A percentile compares a stretch with the other conserved stretches of the same genome.
Conservation (phyloP, 2,329 filamentous ascomycete species). For the Colletotrichum graminicola region DNA sequence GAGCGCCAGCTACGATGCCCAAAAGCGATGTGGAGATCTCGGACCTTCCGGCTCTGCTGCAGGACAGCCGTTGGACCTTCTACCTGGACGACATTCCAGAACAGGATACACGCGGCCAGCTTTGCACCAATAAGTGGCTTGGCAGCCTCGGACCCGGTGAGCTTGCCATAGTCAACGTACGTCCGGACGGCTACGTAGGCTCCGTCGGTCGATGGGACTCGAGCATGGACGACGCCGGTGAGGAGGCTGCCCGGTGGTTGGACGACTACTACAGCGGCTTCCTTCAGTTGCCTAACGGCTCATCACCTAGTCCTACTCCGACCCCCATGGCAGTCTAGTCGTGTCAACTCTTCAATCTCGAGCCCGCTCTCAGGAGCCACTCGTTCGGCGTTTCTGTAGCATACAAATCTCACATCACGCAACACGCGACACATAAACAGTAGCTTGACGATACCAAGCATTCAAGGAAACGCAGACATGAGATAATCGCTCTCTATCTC, state of each 20-base stretch:
- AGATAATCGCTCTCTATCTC: slow-evolving; percentile 39
- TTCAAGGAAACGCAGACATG: slow-evolving; percentile 32
- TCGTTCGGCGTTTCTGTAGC: slow-evolving; percentile 21
- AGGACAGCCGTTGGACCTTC: slow-evolving; percentile 77
- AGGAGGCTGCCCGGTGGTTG: slow-evolving; percentile 66
- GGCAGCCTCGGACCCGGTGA: slow-evolving; percentile 68
- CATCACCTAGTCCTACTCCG: slow-evolving; percentile 32
- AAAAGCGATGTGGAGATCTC: slow-evolving; percentile 74
- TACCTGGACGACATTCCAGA: slow-evolving; percentile 76
- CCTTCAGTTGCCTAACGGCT: slow-evolving; percentile 59
- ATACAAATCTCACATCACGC: slow-evolving; percentile 32
- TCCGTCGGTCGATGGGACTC: slow-evolving; percentile 69
- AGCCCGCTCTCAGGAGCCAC: slow-evolving; percentile 22
- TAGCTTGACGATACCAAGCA: slow-evolving; percentile 24
- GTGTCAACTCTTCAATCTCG: neutral
- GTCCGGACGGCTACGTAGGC: slow-evolving; percentile 81
- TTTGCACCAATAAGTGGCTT: slow-evolving; percentile 78
- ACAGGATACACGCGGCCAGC: slow-evolving; percentile 63
- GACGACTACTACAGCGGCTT: slow-evolving; percentile 68
- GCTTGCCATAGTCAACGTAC: slow-evolving; percentile 74
- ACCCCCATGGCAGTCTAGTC: slow-evolving; percentile 37
- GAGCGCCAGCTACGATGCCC: slow-evolving; percentile 64
- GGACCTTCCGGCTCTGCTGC: slow-evolving; percentile 71
- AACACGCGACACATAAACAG: slow-evolving; percentile 31
- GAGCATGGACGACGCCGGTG: slow-evolving; percentile 62